Evolutionary conservation across 129 eudicot genomes (phyloP).

Genomic region (Tagetes patula): DNA sequence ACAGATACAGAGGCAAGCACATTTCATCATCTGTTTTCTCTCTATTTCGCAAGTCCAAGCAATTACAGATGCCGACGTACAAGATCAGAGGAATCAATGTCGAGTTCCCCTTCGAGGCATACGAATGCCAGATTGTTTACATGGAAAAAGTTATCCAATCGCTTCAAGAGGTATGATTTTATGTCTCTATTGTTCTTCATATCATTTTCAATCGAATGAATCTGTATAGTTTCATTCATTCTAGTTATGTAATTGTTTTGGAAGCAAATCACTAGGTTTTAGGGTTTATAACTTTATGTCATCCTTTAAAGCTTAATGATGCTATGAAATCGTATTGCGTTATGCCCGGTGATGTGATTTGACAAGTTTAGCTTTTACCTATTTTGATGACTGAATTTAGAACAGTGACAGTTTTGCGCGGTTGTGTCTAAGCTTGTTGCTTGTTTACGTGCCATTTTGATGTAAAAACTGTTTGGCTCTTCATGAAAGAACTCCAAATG

Average conservation of each 20-base stretch:
- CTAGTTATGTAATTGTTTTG: not conserved
- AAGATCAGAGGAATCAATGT: conserved; percentile 79
- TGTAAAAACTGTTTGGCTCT: no score
- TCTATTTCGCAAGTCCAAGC: not conserved
- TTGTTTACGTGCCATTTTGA: no score
- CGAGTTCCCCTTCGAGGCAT: conserved; percentile 94
- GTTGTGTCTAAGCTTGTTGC: no score
- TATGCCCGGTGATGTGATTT: not conserved
- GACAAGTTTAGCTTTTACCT: not conserved
- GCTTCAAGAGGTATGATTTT: conserved; percentile 59
- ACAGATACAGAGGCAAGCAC: not conserved
- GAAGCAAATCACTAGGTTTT: not conserved
- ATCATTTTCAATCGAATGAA: not conserved
- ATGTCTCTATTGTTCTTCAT: not conserved
- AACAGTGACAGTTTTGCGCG: not conserved
- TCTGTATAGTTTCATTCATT: not conserved
- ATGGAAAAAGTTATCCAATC: conserved; percentile 96
- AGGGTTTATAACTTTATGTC: not conserved
- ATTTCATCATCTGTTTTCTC: not conserved
- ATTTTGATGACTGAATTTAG: not conserved
- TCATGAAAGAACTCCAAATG: not conserved
- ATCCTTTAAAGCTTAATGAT: not conserved
- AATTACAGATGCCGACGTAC: conserved; percentile 76
- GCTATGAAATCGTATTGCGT: not conserved
- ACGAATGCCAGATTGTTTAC: conserved; percentile 91